Evolutionary conservation across 805 yeast genomes (phyloP).

Genomic region (Tetrapisispora taiwanensis): DNA sequence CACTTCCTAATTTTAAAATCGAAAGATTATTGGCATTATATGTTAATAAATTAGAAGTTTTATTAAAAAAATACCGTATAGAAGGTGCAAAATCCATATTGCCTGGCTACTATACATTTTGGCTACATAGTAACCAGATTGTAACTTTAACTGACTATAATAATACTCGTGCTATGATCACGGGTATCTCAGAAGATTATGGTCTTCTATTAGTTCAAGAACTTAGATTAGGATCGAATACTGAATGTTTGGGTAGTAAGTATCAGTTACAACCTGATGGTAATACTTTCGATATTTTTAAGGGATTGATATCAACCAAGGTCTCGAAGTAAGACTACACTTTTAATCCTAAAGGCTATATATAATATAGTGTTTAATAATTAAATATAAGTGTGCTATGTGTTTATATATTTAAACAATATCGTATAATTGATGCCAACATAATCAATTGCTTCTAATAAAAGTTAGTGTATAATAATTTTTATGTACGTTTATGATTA

Average conservation of each 20-base stretch:
- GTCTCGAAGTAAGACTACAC: slow-evolving; percentile 6
- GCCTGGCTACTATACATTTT: slow-evolving; percentile 61
- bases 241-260: slow-evolving; percentile 40
- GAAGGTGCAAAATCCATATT: slow-evolving; percentile 64
- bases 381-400: no score
- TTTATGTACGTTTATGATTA: no score
- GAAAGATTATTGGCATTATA: slow-evolving; percentile 48
- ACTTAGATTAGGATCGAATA: slow-evolving; percentile 33
- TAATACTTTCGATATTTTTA: slow-evolving; percentile 90
- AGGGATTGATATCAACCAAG: slow-evolving; percentile 68
- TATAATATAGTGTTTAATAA: no score
- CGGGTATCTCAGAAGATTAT: slow-evolving; percentile 76
- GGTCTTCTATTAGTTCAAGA: slow-evolving; percentile 78
- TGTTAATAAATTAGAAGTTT: slow-evolving; percentile 52
- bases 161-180: slow-evolving; percentile 48
- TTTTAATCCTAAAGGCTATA: no score
- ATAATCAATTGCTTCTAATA: no score
- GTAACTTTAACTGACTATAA: slow-evolving; percentile 55
- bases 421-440: no score
- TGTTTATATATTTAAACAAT: no score
- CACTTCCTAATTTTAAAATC: slow-evolving; percentile 36
- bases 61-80: slow-evolving; percentile 46
- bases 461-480: no score
- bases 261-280: slow-evolving; percentile 92
- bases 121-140: slow-evolving; percentile 75